Evolutionary conservation across 331 rosid genomes (phyloP).

Genomic region (Malus hybrid): DNA sequence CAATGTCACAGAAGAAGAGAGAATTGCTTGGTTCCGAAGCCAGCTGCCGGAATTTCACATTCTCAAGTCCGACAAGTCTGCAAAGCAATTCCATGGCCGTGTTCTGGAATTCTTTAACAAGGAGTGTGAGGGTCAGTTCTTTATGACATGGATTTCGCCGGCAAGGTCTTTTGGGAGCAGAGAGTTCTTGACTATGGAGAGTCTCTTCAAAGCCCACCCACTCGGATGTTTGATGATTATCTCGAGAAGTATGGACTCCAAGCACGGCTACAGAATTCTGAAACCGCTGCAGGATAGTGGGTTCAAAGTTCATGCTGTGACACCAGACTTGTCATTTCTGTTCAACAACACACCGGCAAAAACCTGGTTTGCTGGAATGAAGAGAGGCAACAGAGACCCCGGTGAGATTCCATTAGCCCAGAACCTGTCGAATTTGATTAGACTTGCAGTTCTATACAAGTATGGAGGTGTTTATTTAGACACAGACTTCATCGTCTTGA

Average conservation of each 20-base stretch:
- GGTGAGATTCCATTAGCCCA: constrained; percentile 65
- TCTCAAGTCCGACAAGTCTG: constrained; percentile 40
- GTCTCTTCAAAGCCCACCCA: constrained; percentile 59
- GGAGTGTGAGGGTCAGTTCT: constrained; percentile 55
- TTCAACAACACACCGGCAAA: constrained; percentile 49
- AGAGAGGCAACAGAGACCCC: constrained; percentile 58
- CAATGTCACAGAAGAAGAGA: constrained; percentile 39
- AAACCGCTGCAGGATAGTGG: constrained; percentile 51
- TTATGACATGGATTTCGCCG: constrained; percentile 79
- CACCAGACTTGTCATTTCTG: constrained; percentile 60
- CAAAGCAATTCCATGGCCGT: constrained; percentile 42
- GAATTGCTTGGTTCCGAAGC: constrained; percentile 52
- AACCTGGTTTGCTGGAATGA: constrained; percentile 47
- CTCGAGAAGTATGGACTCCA: constrained; percentile 62
- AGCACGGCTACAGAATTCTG: constrained; percentile 36
- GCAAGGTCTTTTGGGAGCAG: constrained; percentile 38
- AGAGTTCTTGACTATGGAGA: constrained; percentile 45
- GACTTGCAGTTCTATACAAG: constrained; percentile 59
- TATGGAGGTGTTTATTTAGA: constrained; percentile 78
- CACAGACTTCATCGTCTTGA: constrained; percentile 54
- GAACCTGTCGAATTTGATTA: constrained; percentile 60
- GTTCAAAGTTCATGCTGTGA: constrained; percentile 46
- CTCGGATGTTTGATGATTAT: constrained; percentile 57
- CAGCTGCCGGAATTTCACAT: constrained; percentile 42
- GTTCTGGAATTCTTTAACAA: constrained; percentile 35